Conservation (phyloP, 2,329 filamentous ascomycete species). For the Pyrenochaeta sp. region DNA sequence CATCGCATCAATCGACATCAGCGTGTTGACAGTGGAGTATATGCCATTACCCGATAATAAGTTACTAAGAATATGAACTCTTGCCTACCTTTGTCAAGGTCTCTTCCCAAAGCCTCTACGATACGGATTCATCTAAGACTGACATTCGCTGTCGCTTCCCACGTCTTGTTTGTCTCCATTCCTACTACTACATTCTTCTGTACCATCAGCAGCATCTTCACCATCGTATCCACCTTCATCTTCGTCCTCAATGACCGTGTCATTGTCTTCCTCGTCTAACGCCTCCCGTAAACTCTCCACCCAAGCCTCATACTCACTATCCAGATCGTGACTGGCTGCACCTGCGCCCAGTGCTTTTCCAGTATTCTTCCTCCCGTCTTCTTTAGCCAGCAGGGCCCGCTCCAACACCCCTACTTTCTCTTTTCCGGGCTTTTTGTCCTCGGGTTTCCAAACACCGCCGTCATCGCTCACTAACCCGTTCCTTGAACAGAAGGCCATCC, state of each 20-base stretch:
- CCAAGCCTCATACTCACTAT: constrained; percentile 35
- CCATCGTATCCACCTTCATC: constrained; percentile 1
- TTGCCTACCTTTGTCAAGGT: too few relatives aligned
- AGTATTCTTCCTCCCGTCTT: constrained; percentile 6
- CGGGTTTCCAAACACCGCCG: constrained; percentile 11
- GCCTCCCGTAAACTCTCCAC: constrained; percentile 26
- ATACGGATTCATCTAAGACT: too few relatives aligned
- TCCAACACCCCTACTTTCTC: constrained; percentile 37
- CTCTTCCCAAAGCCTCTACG: too few relatives aligned
- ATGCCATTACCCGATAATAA: too few relatives aligned
- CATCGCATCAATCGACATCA: too few relatives aligned
- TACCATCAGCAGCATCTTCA: background rate
- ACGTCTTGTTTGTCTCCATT: too few relatives aligned
- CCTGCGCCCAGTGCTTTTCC: constrained; percentile 25
- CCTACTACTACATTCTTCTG: too few relatives aligned
- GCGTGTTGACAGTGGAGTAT: too few relatives aligned
- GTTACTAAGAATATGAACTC: too few relatives aligned
- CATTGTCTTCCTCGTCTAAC: constrained; percentile 36
- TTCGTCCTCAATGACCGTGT: too few relatives aligned
- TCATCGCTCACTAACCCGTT: constrained; percentile 44
- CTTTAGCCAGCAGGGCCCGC: constrained; percentile 33
- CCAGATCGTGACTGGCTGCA: constrained; percentile 5
- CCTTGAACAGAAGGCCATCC: constrained; percentile 50
- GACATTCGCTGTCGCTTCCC: too few relatives aligned
- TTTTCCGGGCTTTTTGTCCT: background rate